Conservation (phyloP, 257 asterid species). For the Jaltomata sinuosa region DNA sequence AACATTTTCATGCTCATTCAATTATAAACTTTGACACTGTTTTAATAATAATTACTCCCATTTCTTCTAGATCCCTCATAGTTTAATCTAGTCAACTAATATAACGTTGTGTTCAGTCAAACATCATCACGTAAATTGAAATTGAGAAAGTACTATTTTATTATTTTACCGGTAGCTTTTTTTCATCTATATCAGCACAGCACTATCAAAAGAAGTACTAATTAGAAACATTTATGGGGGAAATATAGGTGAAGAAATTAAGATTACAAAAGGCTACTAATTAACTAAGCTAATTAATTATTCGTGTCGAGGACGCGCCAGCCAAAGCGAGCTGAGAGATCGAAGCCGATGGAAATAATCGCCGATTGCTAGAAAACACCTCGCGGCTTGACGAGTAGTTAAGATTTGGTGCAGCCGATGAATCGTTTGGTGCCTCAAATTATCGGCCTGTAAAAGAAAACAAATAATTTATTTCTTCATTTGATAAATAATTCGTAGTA, state of each 20-base stretch:
- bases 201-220: conserved; percentile 6
- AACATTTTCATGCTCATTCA: neutral
- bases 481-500: neutral
- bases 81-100: neutral
- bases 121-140: neutral
- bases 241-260: neutral
- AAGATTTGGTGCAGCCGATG: conserved; percentile 62
- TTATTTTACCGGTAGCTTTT: neutral
- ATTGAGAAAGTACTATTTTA: neutral
- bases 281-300: neutral
- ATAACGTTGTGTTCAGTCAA: neutral
- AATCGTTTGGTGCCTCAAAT: conserved; percentile 60
- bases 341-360: conserved; percentile 89
- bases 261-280: conserved; percentile 3
- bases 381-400: conserved; percentile 57
- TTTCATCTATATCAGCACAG: conserved; percentile 23
- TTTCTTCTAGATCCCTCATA: neutral
- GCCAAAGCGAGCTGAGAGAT: conserved; percentile 78
- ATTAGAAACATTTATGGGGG: neutral
- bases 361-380: conserved; percentile 62
- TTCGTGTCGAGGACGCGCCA: conserved; percentile 55
- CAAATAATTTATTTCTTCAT: neutral
- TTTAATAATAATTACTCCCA: neutral
- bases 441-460: conserved; percentile 49
- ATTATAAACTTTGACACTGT: neutral